Percentiles rank a stretch among this genome's conserved stretches.
These are phyloP conservation scores for Blepharisma undulans DNA, from an alignment of 169 alveolate genomes.

Conservation along the genomic window DNA sequence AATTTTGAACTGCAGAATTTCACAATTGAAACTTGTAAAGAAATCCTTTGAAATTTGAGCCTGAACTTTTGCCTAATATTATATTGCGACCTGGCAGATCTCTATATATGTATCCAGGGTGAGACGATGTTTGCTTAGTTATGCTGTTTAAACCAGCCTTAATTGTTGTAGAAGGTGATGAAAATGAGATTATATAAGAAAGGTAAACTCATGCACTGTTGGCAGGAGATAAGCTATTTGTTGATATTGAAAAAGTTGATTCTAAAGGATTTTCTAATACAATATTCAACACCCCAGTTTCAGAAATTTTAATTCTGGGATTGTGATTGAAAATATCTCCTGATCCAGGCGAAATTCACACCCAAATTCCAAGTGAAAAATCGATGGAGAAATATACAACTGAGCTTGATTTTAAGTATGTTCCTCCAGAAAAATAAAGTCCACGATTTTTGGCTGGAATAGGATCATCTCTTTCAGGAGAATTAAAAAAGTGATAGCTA, in stretches of 20 bases:
- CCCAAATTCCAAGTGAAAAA: background rate
- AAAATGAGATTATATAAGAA: background rate
- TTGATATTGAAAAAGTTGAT: background rate
- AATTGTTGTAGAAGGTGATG: background rate
- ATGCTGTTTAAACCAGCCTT: background rate
- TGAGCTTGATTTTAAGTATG: background rate
- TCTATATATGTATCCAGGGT: background rate
- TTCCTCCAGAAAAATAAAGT: background rate
- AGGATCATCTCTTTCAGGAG: slow-evolving; percentile 14
- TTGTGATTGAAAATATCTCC: background rate
- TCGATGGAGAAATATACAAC: background rate
- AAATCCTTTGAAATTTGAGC: background rate
- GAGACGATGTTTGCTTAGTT: background rate
- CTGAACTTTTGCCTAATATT: background rate
- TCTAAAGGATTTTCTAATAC: background rate
- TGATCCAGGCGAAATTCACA: background rate
- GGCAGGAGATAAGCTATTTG: background rate
- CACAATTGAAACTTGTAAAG: background rate
- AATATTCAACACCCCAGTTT: background rate
- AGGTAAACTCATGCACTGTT: background rate
- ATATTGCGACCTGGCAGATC: background rate
- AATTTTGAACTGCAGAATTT: background rate
- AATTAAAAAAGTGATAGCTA: background rate
- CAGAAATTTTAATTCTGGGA: background rate
- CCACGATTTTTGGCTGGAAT: background rate